Percentiles rank a stretch among this genome's conserved stretches.
Evolutionary conservation across 371 early-diverging fungal species (phyloP).

Genomic region (Mortierella polycephala): DNA sequence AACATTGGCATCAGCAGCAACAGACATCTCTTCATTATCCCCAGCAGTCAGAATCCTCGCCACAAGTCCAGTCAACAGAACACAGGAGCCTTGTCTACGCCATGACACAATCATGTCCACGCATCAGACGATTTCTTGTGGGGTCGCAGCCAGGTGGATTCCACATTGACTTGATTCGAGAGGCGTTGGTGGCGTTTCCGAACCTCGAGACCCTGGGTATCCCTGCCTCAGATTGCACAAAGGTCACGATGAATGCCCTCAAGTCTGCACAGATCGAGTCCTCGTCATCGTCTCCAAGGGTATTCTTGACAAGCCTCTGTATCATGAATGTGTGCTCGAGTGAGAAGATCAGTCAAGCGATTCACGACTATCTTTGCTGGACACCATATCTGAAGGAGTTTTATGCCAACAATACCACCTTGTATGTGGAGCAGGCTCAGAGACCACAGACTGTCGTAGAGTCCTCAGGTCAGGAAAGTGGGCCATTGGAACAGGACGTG

Average conservation of each 20-base stretch:
- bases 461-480: no score
- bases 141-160: constrained; percentile 50
- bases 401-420: constrained; percentile 45
- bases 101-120: constrained; percentile 23
- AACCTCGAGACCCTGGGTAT: constrained; percentile 27
- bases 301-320: constrained; percentile 30
- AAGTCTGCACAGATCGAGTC: constrained; percentile 18
- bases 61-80: neutral
- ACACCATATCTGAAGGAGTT: constrained; percentile 42
- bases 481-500: neutral
- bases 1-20: neutral
- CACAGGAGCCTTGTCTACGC: constrained; percentile 21
- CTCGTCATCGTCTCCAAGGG: neutral
- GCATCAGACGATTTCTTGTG: constrained; percentile 20
- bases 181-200: constrained; percentile 22
- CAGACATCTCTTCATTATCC: neutral
- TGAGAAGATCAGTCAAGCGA: constrained; percentile 42
- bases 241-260: constrained; percentile 38
- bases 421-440: constrained; percentile 48
- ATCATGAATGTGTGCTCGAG: constrained; percentile 48
- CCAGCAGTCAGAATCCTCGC: neutral
- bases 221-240: constrained; percentile 42
- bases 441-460: neutral
- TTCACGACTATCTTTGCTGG: constrained; percentile 49
- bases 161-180: constrained; percentile 31